phyloP scores from a whole-genome alignment of 192 early-diverging fungal species.

The Dissophora globulifera region DNA sequence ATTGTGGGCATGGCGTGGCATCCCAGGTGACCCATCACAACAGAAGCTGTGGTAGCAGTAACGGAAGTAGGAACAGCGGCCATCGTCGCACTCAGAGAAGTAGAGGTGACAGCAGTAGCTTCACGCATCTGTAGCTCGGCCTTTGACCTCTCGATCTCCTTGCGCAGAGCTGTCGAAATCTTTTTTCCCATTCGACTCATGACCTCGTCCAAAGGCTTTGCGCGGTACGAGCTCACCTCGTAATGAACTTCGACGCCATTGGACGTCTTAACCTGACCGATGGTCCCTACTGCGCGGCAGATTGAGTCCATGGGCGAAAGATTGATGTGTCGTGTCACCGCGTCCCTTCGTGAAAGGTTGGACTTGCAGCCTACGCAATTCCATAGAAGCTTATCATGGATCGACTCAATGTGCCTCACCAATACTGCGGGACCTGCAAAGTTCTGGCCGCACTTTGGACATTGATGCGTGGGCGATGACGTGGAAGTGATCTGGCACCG shows the following conservation, averaged over 20 bases:
- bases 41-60: neutral
- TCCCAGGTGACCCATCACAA: neutral
- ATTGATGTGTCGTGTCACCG: conserved; percentile 48
- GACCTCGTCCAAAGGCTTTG: conserved; percentile 51
- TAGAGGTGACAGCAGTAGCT: neutral
- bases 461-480: conserved; percentile 21
- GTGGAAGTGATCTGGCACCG: conserved; percentile 3
- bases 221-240: conserved; percentile 35
- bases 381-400: conserved; percentile 52
- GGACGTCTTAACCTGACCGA: conserved; percentile 46
- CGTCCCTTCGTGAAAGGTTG: conserved; percentile 44
- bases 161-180: conserved; percentile 28
- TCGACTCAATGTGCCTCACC: conserved; percentile 47
- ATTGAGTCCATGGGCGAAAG: conserved; percentile 50
- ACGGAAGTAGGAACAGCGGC: neutral
- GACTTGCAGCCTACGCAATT: conserved; percentile 53
- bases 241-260: conserved; percentile 45
- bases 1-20: neutral
- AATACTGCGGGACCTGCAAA: conserved; percentile 47
- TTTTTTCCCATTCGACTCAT: conserved; percentile 55
- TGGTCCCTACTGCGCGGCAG: conserved; percentile 42
- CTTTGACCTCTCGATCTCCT: conserved; percentile 47
- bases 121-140: conserved; percentile 8
- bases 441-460: conserved; percentile 35
- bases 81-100: conserved; percentile 1